These are phyloP conservation scores for Asparagopsis taxiformis DNA, from an alignment of 31 red algal species.

Conservation along the genomic window DNA sequence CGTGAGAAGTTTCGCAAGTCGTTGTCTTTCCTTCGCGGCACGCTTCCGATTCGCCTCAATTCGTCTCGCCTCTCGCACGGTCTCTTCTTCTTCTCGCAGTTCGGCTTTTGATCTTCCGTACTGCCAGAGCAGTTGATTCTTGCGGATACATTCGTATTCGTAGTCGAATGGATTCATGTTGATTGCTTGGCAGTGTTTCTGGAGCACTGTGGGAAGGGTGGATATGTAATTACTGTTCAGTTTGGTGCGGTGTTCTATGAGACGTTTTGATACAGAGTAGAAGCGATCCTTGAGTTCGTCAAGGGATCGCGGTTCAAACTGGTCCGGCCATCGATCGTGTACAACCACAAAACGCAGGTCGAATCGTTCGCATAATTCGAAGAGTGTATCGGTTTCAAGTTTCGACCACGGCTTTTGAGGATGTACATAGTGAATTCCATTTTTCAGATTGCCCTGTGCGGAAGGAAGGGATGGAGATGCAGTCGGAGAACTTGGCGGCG, in stretches of 20 bases:
- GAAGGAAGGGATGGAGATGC: neutral
- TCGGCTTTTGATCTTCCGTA: constrained; percentile 68
- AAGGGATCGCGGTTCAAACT: constrained; percentile 25
- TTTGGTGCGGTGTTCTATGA: constrained; percentile 36
- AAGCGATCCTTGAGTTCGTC: constrained; percentile 93
- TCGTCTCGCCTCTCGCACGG: constrained; percentile 73
- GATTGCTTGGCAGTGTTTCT: constrained; percentile 81
- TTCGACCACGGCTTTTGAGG: constrained; percentile 67
- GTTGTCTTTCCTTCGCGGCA: constrained; percentile 65
- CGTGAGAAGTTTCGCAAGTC: constrained; percentile 71
- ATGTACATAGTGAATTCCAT: constrained; percentile 27
- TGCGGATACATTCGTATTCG: constrained; percentile 90
- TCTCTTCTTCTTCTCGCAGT: constrained; percentile 86
- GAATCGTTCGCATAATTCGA: constrained; percentile 57
- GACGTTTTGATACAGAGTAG: constrained; percentile 50
- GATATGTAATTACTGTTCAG: constrained; percentile 10
- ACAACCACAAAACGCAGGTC: constrained; percentile 83
- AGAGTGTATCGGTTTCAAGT: constrained; percentile 86
- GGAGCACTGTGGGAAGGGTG: constrained; percentile 32
- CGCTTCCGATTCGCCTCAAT: constrained; percentile 77
- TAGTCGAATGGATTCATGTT: constrained; percentile 89
- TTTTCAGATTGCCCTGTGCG: neutral
- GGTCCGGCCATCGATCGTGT: constrained; percentile 87
- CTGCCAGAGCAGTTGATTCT: constrained; percentile 79
- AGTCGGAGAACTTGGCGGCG: neutral